Conservation (phyloP, 2,329 filamentous ascomycete genomes). For the Exophiala spinifera region DNA sequence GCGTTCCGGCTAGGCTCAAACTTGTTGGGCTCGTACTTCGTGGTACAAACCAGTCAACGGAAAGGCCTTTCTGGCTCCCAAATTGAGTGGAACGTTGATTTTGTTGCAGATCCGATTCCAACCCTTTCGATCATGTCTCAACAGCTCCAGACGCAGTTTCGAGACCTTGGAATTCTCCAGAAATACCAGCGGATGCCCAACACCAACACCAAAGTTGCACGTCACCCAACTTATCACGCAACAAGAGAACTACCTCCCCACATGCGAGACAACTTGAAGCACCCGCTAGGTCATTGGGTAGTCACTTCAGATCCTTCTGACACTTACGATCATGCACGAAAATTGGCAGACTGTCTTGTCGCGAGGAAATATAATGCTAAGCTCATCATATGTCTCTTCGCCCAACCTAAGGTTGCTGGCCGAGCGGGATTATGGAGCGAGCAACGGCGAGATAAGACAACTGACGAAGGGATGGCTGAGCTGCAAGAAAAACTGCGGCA, state of each 20-base stretch:
- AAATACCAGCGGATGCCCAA: background rate
- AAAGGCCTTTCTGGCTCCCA: background rate
- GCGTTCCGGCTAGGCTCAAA: background rate
- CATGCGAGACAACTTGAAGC: background rate
- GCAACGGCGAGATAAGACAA: too few species aligned
- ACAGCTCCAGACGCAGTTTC: constrained; percentile 1
- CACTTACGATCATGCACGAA: too few species aligned
- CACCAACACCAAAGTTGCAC: background rate
- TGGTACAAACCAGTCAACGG: background rate
- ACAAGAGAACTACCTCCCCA: constrained; percentile 1
- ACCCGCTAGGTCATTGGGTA: background rate
- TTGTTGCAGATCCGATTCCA: background rate
- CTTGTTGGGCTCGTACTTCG: background rate
- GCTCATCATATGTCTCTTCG: too few species aligned
- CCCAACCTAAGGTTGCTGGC: too few species aligned
- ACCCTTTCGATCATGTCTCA: background rate
- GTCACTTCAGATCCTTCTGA: too few species aligned
- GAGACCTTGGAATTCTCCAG: background rate
- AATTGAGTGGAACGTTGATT: constrained; percentile 3
- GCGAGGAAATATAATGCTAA: too few species aligned
- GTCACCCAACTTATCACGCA: background rate
- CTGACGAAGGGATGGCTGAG: too few species aligned
- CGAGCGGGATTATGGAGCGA: too few species aligned
- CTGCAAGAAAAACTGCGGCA: too few species aligned
- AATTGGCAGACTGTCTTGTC: too few species aligned